These are phyloP conservation scores for Cladophialophora psammophila DNA, from an alignment of 2,329 filamentous ascomycete genomes.

Conservation along the genomic window DNA sequence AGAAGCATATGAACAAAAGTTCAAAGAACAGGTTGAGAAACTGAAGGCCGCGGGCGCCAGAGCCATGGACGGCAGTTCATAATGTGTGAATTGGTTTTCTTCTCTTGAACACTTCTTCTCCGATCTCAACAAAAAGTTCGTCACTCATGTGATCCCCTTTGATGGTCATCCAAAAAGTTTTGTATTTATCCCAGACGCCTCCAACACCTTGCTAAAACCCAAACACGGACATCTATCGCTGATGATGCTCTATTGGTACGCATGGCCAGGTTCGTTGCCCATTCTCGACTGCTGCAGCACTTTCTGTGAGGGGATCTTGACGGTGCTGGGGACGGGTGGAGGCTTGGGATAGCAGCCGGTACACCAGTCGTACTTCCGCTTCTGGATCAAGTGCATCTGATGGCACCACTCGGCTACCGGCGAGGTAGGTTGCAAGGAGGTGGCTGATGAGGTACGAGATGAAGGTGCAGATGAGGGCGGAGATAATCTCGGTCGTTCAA, in stretches of 20 bases:
- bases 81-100: not conserved
- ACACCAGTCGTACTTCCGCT: constrained; percentile 40
- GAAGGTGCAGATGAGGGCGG: constrained; percentile 28
- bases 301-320: constrained; percentile 32
- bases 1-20: constrained; percentile 37
- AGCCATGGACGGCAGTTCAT: constrained; percentile 27
- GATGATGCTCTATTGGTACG: constrained; percentile 29
- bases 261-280: constrained; percentile 29
- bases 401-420: constrained; percentile 40
- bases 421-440: constrained; percentile 35
- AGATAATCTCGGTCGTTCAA: constrained; percentile 25
- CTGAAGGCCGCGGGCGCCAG: constrained; percentile 24
- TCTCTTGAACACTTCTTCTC: not conserved
- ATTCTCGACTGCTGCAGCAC: constrained; percentile 27
- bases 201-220: constrained; percentile 37
- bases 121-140: constrained; percentile 1
- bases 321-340: constrained; percentile 11
- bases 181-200: constrained; percentile 6
- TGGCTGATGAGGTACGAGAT: constrained; percentile 32
- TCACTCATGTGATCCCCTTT: not conserved
- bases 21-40: constrained; percentile 37
- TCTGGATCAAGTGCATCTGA: constrained; percentile 39
- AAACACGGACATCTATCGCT: not conserved
- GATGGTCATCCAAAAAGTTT: not conserved
- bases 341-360: constrained; percentile 34